These are phyloP conservation scores for Penicillium nordicum DNA, from an alignment of 2,329 filamentous ascomycete species.

Conservation along the genomic window DNA sequence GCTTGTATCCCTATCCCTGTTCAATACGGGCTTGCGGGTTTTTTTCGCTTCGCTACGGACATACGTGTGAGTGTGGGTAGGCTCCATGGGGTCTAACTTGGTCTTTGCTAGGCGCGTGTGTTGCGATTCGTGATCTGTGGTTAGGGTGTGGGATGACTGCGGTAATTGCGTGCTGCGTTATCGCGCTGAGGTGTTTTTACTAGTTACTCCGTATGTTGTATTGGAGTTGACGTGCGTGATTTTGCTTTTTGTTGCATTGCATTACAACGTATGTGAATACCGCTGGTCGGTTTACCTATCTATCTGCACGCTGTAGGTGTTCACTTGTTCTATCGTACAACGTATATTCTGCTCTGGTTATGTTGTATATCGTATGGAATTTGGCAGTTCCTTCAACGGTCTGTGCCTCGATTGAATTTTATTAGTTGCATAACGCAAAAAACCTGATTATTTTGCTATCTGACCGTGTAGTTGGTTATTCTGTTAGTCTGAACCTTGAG, in stretches of 20 bases:
- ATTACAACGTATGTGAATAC: neutral
- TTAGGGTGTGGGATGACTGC: neutral
- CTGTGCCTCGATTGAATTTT: slow-evolving; percentile 3
- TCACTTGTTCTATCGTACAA: neutral
- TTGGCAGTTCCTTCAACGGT: neutral
- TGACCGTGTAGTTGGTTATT: neutral
- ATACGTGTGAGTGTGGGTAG: neutral
- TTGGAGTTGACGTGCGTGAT: neutral
- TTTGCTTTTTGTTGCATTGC: neutral
- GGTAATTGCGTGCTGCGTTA: neutral
- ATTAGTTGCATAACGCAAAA: neutral
- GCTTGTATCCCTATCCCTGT: neutral
- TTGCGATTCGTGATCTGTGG: neutral
- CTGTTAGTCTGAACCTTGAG: neutral
- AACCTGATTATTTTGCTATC: neutral
- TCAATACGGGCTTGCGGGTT: neutral
- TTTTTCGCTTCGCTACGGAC: neutral
- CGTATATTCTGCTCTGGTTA: neutral
- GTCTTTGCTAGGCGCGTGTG: neutral
- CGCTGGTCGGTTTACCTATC: neutral
- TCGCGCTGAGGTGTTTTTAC: neutral
- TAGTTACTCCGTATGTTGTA: neutral
- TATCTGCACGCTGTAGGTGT: neutral
- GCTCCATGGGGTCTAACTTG: neutral
- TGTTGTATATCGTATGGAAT: neutral